These are phyloP conservation scores for Phaeomoniella chlamydospora DNA, from an alignment of 2,329 filamentous ascomycete species.

Conservation along the genomic window DNA sequence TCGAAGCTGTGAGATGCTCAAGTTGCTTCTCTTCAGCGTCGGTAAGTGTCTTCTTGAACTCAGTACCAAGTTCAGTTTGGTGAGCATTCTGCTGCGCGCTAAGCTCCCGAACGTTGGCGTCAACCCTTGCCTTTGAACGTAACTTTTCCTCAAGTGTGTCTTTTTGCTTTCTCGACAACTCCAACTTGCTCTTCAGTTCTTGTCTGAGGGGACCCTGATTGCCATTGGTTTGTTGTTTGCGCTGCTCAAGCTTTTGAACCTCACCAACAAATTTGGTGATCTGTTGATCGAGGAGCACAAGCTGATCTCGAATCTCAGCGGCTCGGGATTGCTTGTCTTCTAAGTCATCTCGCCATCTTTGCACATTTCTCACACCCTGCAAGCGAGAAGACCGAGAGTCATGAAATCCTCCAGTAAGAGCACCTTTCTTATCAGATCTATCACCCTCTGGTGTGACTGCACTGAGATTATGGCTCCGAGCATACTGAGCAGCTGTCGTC, in stretches of 20 bases:
- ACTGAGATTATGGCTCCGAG: slow-evolving; percentile 78
- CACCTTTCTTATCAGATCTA: slow-evolving; percentile 86
- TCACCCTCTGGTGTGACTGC: slow-evolving; percentile 93
- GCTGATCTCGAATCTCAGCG: slow-evolving; percentile 50
- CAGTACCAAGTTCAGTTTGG: slow-evolving; percentile 65
- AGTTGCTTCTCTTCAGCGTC: slow-evolving; percentile 70
- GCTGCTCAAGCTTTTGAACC: slow-evolving; percentile 68
- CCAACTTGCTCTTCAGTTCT: slow-evolving; percentile 62
- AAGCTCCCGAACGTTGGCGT: slow-evolving; percentile 60
- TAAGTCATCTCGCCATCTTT: slow-evolving; percentile 59
- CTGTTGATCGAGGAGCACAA: slow-evolving; percentile 72
- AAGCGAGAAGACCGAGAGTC: slow-evolving; percentile 75
- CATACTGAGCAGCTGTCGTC: slow-evolving; percentile 76
- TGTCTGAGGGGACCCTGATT: slow-evolving; percentile 68
- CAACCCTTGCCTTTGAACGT: slow-evolving; percentile 49
- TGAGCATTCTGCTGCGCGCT: slow-evolving; percentile 62
- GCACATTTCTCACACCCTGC: slow-evolving; percentile 64
- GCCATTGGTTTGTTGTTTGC: slow-evolving; percentile 60
- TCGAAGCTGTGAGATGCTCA: slow-evolving; percentile 51
- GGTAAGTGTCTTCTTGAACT: slow-evolving; percentile 84
- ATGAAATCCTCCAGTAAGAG: slow-evolving; percentile 86
- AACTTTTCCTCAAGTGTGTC: slow-evolving; percentile 62
- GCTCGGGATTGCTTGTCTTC: slow-evolving; percentile 53
- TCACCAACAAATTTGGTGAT: slow-evolving; percentile 78
- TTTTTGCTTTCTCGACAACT: slow-evolving; percentile 57